phyloP scores from a whole-genome alignment of 2,329 filamentous ascomycete species.

The Talaromyces piceae region DNA sequence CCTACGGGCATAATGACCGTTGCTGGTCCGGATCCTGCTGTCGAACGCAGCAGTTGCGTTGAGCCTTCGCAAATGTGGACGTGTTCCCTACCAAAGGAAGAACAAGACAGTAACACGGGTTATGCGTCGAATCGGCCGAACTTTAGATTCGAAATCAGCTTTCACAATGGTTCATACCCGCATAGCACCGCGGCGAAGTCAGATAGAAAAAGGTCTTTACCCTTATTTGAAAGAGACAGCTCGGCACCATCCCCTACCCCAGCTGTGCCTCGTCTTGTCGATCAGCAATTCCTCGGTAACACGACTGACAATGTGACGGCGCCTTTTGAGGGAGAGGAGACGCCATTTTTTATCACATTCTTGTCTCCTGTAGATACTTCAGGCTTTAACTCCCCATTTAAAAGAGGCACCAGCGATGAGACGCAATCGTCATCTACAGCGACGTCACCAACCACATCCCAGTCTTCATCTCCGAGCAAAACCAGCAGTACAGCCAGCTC shows the following conservation, averaged over 20 bases:
- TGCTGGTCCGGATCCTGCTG: constrained; percentile 60
- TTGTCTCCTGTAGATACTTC: constrained; percentile 35
- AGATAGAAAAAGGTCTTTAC: constrained; percentile 22
- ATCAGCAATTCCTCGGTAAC: constrained; percentile 76
- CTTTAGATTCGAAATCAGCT: constrained; percentile 68
- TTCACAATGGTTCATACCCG: constrained; percentile 44
- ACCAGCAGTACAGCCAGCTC: not conserved
- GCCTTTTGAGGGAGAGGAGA: constrained; percentile 74
- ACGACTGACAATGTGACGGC: constrained; percentile 68
- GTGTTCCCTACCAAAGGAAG: constrained; percentile 72
- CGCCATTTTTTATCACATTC: constrained; percentile 80
- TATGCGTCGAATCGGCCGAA: constrained; percentile 64
- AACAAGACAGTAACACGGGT: constrained; percentile 53
- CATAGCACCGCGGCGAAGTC: constrained; percentile 54
- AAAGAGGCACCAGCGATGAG: not conserved
- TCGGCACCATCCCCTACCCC: constrained; percentile 37
- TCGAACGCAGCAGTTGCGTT: constrained; percentile 62
- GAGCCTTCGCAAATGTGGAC: constrained; percentile 72
- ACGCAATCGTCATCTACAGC: not conserved
- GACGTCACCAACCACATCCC: not conserved
- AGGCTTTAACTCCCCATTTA: not conserved
- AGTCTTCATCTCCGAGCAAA: not conserved
- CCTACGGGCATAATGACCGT: constrained; percentile 77
- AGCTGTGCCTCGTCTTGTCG: constrained; percentile 44
- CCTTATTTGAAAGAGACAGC: not conserved